Base-by-base conservation (phyloP, 2,329 filamentous ascomycete species). In the Neocatenulostroma microsporum region DNA sequence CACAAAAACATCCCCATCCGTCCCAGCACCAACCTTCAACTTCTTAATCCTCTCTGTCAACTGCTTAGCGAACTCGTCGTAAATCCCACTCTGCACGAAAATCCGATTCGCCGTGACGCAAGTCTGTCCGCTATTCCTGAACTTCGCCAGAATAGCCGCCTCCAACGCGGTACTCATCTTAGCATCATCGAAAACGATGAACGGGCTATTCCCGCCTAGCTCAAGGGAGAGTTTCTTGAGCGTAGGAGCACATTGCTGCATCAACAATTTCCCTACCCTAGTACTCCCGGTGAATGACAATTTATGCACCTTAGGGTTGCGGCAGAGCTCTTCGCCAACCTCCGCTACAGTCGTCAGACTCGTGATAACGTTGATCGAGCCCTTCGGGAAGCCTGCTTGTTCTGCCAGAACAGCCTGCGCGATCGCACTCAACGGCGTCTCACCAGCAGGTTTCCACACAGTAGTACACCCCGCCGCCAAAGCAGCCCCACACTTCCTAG, bases 11-110 rank as follows among this genome's bases (percentile, higher is more conserved):
- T 72, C 75, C 21, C 75, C 62, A 3, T 73, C 73, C 57, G 82
- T 86, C 2, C 83, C 83, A 48, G 77, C 70, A 36, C 84, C 84
- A 37, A 89, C 78, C 51, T 75, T 78, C 66, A 89, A 85, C 5
- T 59, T 64, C 54, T 73, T 72, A 32, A 88, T 82, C 5, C 45
- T 64, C 29, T 66, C 64, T 5, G 71, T 64, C 37, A 84, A 80
- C 21, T 68, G 60, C 10, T 62, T 51, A 0, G 73, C 70, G 21
- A 82, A 73, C 19, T 69, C 55, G 28, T 73, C 66, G 44, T 72
- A 71, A 9, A 73, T 61, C 9, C 68, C 67, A 21, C 60, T 58
- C 47, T 74, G 70, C 2, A 74, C 64, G 45, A 70, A 72, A 41
- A 73, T 66, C 0, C 70, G 62, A 53, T 73, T 74, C 5, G 54